Evolutionary conservation across 1,139 yeast genomes (phyloP).

Genomic region (Eremothecium cymbalariae): DNA sequence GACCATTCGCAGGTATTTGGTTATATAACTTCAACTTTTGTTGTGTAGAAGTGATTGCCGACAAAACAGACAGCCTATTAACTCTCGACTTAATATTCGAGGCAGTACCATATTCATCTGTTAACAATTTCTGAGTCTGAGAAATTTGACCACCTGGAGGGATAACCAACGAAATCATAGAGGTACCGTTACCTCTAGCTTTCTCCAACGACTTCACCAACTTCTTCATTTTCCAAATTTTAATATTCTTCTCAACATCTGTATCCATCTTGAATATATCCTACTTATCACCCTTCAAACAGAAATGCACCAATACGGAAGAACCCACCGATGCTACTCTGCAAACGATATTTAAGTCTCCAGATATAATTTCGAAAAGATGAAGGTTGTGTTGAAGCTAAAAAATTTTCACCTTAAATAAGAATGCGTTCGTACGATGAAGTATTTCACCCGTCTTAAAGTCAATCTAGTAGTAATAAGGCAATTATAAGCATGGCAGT

Average conservation of each 20-base stretch:
- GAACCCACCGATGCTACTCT: slow-evolving; percentile 1
- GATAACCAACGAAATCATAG: slow-evolving; percentile 92
- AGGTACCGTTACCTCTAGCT: slow-evolving; percentile 97
- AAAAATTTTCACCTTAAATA: too few species aligned
- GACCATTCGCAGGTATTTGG: slow-evolving; percentile 85
- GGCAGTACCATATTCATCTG: slow-evolving; percentile 98
- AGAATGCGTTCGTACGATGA: too few species aligned
- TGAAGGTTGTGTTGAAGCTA: neutral
- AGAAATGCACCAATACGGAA: neutral
- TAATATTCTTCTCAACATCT: slow-evolving; percentile 88
- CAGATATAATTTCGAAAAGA: slow-evolving; percentile 2
- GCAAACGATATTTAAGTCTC: too few species aligned
- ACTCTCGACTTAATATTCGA: slow-evolving; percentile 96
- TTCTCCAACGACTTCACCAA: slow-evolving; percentile 73
- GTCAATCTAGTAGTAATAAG: too few species aligned
- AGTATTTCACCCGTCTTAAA: too few species aligned
- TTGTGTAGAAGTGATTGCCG: slow-evolving; percentile 97
- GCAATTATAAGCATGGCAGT: too few species aligned
- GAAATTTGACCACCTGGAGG: slow-evolving; percentile 95
- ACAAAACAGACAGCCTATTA: slow-evolving; percentile 84
- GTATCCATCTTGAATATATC: slow-evolving; percentile 32
- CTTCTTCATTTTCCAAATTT: slow-evolving; percentile 98
- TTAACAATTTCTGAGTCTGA: slow-evolving; percentile 78
- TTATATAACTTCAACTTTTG: slow-evolving; percentile 87
- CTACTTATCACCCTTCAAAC: neutral